Evolutionary conservation across 169 alveolate genomes (phyloP).

Genomic region (Plasmodium fragile): DNA sequence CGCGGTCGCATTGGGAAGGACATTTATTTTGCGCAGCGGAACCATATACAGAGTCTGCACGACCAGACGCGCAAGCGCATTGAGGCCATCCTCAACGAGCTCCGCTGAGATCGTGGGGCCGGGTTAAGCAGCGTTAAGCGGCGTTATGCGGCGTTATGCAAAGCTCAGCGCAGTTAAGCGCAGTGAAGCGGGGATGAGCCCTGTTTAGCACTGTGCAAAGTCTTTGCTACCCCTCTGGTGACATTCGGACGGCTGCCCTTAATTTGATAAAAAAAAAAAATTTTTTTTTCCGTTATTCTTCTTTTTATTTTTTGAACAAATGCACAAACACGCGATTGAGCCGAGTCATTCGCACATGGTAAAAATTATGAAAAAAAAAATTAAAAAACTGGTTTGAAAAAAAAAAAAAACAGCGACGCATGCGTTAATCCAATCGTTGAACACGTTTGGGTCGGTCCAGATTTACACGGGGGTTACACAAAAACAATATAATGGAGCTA

Average conservation of each 20-base stretch:
- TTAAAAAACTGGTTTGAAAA: not conserved
- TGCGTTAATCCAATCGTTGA: not conserved
- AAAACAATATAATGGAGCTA: not conserved
- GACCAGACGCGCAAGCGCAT: slow-evolving; percentile 48
- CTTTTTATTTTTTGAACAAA: not conserved
- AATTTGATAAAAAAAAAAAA: not conserved
- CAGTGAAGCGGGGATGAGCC: not conserved
- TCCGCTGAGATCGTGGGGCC: not conserved
- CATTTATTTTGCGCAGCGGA: slow-evolving; percentile 26
- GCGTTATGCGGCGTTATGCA: not conserved
- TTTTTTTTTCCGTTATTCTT: not conserved
- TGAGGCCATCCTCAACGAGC: slow-evolving; percentile 23
- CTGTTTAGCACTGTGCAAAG: not conserved
- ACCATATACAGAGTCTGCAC: slow-evolving; percentile 57
- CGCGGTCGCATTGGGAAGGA: slow-evolving; percentile 46
- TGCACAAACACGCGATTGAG: slow-evolving; percentile 1
- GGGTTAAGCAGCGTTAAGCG: not conserved
- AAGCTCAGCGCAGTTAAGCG: not conserved
- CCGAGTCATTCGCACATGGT: not conserved
- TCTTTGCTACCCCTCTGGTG: not conserved
- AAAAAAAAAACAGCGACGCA: not conserved
- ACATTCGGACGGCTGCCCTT: not conserved
- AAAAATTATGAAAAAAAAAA: not conserved
- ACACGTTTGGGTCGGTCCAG: not conserved
- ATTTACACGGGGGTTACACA: not conserved